phyloP scores from a whole-genome alignment of 768 basidiomycete genomes.

The Hydnum rufescens region DNA sequence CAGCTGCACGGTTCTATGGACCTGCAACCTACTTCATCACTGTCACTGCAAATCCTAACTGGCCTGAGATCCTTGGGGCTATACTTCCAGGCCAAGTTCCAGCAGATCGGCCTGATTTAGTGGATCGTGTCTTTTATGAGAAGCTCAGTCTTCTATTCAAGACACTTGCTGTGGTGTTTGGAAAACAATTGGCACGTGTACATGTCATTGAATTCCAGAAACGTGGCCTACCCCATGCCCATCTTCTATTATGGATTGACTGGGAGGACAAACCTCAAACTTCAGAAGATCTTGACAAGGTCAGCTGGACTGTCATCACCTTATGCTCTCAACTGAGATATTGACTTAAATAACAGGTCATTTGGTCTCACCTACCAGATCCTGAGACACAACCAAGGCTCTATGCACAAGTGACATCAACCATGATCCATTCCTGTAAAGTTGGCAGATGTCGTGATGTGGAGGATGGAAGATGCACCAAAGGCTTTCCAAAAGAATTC shows the following conservation, averaged over 20 bases:
- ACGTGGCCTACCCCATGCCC: conserved; percentile 33
- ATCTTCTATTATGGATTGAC: conserved; percentile 27
- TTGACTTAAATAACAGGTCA: too few relatives aligned
- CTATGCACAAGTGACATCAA: conserved; percentile 21
- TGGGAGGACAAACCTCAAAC: conserved; percentile 18
- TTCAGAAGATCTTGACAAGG: conserved; percentile 22
- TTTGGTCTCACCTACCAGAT: too few relatives aligned
- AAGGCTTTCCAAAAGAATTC: conserved; percentile 27
- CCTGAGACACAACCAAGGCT: conserved; percentile 21
- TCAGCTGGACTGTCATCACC: conserved; percentile 24
- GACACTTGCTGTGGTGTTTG: conserved; percentile 26
- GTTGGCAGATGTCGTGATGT: conserved; percentile 23
- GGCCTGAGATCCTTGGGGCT: conserved; percentile 9
- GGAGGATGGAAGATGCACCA: conserved; percentile 24
- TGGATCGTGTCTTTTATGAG: conserved; percentile 25
- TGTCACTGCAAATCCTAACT: conserved; percentile 11
- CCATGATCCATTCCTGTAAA: conserved; percentile 34
- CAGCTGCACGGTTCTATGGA: conserved; percentile 9
- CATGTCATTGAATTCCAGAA: conserved; percentile 42
- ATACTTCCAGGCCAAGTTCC: conserved; percentile 9
- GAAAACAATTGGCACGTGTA: conserved; percentile 24
- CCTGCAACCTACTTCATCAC: conserved; percentile 10
- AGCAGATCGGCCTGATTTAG: conserved; percentile 26
- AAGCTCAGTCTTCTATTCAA: conserved; percentile 22
- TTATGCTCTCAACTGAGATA: too few relatives aligned